Conservation (phyloP, 371 early-diverging fungal genomes). For the Fennellomyces sp. region DNA sequence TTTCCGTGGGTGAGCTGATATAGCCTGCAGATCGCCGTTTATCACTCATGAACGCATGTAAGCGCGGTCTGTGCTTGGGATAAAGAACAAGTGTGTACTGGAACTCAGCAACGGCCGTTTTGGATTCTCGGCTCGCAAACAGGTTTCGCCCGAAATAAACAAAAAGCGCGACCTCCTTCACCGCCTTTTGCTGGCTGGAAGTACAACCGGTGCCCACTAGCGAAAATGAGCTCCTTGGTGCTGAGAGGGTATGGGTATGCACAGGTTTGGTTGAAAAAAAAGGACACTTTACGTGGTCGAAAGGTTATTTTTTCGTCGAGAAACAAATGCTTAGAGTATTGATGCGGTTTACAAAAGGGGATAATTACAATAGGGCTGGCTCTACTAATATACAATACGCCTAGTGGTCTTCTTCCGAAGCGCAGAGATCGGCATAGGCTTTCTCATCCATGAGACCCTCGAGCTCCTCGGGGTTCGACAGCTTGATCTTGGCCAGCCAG, state of each 20-base stretch:
- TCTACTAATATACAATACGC: background rate
- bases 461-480: constrained; percentile 69
- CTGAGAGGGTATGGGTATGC: too few relatives aligned
- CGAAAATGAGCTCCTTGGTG: too few relatives aligned
- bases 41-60: constrained; percentile 15
- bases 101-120: too few relatives aligned
- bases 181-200: too few relatives aligned
- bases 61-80: too few relatives aligned
- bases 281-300: background rate
- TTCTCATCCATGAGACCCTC: constrained; percentile 74
- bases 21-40: constrained; percentile 8
- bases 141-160: too few relatives aligned
- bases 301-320: too few relatives aligned
- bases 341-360: background rate
- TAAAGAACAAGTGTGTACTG: too few relatives aligned
- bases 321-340: background rate
- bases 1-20: background rate
- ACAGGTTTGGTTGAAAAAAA: background rate
- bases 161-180: too few relatives aligned
- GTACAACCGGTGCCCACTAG: too few relatives aligned
- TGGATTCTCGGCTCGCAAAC: too few relatives aligned
- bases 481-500: constrained; percentile 93
- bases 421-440: constrained; percentile 57
- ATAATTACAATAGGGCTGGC: background rate
- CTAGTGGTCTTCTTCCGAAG: constrained; percentile 29